Evolutionary conservation across 2,329 filamentous ascomycete genomes (phyloP), one percentile per base, ranked within the genome.

Genomic region (Fusarium agapanthi): DNA sequence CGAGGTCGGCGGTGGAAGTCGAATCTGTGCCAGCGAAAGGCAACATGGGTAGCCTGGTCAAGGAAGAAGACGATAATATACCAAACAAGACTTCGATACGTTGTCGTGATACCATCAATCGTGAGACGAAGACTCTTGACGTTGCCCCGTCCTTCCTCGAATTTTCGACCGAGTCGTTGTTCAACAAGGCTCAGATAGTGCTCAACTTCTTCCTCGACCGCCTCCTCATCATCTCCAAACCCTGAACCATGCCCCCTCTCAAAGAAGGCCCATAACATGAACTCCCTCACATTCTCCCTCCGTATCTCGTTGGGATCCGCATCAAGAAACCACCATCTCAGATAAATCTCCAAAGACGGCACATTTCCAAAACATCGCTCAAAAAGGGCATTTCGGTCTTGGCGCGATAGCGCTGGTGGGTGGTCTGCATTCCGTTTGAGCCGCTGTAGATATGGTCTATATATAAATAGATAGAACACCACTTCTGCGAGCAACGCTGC

Each of bases 251-350:
- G 80, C 0, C 79, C 80, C 11, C 67, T 76, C 53, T 91, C 89
- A 66, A 91, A 88, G 75, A 93, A 89, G 3, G 88, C 90, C 92
- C 92, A 94, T 14, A 88, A 83, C 28, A 92, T 79, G 73, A 92
- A 93, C 69, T 92, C 89, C 72, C 85, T 86, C 58, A 93, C 80
- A 75, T 93, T 92, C n/a, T 93, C 90, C n/a, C 87, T 83, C 48
- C 86, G 84, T 61, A 94, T 89, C 38, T 91, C 89, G 24, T 83
- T 79, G 3, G 83, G 64, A 15, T 86, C 82, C 4, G 90, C 88
- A 37, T 88, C 88, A n/a, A 90, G 83, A 71, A 93, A 93, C 92
- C 92, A 94, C 67, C 85, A 84, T 54, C 82, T 84, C 45, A 94
- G 72, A 75, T 92, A 93, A 28, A 80, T 79, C 60, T 88, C 86